Percentiles rank a stretch among this genome's conserved stretches.
Evolutionary conservation across 352 stramenopile genomes (phyloP).

Genomic region (Aphanomyces stellatus): DNA sequence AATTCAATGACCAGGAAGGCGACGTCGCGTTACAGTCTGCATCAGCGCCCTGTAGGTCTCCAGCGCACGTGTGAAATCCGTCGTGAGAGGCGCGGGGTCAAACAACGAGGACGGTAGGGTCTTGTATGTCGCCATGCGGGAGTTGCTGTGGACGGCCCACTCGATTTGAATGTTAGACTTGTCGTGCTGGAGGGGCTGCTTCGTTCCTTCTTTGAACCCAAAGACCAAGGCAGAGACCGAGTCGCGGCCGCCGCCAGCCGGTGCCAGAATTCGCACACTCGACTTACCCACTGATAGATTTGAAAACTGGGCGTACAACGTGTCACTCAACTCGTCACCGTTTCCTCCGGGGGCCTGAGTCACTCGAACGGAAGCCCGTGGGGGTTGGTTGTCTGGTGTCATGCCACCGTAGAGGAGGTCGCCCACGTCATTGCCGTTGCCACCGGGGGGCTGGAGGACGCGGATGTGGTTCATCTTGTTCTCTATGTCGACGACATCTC

Average conservation of each 20-base stretch:
- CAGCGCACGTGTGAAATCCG: background rate
- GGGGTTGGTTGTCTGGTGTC: background rate
- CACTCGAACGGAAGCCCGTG: background rate
- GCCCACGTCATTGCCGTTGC: background rate
- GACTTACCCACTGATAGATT: background rate
- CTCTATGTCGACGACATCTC: background rate
- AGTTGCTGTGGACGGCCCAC: too few relatives aligned
- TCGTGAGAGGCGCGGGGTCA: background rate
- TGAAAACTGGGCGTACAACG: conserved; percentile 10
- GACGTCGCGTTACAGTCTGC: background rate
- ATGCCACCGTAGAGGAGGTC: background rate
- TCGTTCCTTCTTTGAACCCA: background rate
- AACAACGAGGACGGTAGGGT: too few relatives aligned
- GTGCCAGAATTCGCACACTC: conserved; percentile 2
- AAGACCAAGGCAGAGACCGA: background rate
- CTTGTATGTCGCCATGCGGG: too few relatives aligned
- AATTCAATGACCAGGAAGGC: too few relatives aligned
- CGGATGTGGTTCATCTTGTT: background rate
- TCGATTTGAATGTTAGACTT: background rate
- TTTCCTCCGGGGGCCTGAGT: background rate
- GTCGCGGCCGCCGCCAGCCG: conserved; percentile 6
- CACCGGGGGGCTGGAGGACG: background rate
- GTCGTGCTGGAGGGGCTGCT: background rate
- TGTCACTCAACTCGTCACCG: conserved; percentile 4
- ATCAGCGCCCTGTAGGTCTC: background rate